Percentiles rank a stretch among this genome's conserved stretches.
Conservation (phyloP, 2,329 filamentous ascomycete species). For the Cryphonectria carpinicola region DNA sequence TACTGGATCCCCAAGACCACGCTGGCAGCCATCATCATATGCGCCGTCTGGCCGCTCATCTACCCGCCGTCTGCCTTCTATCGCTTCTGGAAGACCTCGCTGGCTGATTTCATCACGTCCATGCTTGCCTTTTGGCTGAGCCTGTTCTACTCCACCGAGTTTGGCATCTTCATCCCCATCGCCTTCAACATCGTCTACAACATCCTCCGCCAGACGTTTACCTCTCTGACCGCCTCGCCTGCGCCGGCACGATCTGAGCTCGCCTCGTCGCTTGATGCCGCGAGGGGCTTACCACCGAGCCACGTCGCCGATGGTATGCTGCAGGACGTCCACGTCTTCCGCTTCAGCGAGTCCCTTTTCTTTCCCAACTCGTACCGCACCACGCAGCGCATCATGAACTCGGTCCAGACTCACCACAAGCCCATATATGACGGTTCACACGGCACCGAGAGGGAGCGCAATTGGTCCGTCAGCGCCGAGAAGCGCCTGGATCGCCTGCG, state of each 20-base stretch:
- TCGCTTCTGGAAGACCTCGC: conserved; percentile 64
- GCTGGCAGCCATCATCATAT: conserved; percentile 69
- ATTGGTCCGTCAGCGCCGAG: conserved; percentile 58
- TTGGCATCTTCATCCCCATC: conserved; percentile 62
- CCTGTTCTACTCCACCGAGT: conserved; percentile 62
- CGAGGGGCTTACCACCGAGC: conserved; percentile 35
- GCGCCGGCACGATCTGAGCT: conserved; percentile 37
- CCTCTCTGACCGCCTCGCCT: conserved; percentile 40
- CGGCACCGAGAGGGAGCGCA: conserved; percentile 43
- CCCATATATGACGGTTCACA: conserved; percentile 43
- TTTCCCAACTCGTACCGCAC: conserved; percentile 63
- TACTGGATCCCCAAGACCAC: conserved; percentile 72
- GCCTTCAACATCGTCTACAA: conserved; percentile 67
- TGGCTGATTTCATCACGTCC: conserved; percentile 66
- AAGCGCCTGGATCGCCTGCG: conserved; percentile 52
- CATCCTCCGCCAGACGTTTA: conserved; percentile 62
- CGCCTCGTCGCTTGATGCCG: conserved; percentile 33
- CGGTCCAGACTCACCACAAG: conserved; percentile 51
- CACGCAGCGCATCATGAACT: conserved; percentile 54
- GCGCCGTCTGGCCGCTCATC: conserved; percentile 65
- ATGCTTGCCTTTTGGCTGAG: conserved; percentile 69
- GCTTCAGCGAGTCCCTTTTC: conserved; percentile 60
- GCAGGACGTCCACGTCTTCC: conserved; percentile 57
- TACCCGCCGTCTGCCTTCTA: conserved; percentile 63
- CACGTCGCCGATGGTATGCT: conserved; percentile 36